Percentiles rank a stretch among this genome's conserved stretches.
Evolutionary conservation across 2,329 filamentous ascomycete genomes (phyloP).

Genomic region (Bimuria novae-zelandiae): DNA sequence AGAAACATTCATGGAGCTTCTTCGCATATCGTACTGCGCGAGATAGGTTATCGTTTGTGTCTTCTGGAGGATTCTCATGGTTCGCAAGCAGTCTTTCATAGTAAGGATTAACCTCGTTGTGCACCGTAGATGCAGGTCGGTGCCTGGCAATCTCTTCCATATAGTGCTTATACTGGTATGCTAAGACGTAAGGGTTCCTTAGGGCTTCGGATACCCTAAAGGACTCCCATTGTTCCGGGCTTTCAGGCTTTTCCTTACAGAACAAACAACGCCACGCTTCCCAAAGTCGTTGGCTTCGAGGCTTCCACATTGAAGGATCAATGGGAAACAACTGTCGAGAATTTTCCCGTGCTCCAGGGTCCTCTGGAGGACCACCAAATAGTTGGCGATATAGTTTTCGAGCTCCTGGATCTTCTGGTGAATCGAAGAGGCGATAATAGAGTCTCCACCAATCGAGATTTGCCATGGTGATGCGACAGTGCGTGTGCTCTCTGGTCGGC

Average conservation of each 20-base stretch:
- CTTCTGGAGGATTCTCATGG: conserved; percentile 19
- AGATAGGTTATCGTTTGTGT: conserved; percentile 22
- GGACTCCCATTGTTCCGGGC: neutral
- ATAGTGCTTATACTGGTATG: conserved; percentile 27
- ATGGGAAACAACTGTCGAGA: neutral
- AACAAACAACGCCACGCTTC: neutral
- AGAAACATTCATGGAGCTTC: conserved; percentile 27
- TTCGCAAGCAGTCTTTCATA: conserved; percentile 30
- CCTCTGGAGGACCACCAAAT: neutral
- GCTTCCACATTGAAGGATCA: neutral
- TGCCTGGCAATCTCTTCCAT: conserved; percentile 12
- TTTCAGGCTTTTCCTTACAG: neutral
- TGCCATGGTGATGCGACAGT: neutral
- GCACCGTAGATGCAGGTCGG: conserved; percentile 5
- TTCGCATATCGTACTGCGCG: conserved; percentile 29
- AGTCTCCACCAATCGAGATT: neutral
- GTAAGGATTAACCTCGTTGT: conserved; percentile 22
- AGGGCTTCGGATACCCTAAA: neutral
- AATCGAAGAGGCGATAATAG: neutral
- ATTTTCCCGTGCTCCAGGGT: neutral
- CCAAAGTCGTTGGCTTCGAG: neutral
- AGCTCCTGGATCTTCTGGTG: neutral
- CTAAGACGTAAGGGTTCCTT: conserved; percentile 26
- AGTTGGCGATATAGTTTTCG: neutral
- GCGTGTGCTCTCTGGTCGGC: neutral